A percentile compares a stretch with the other conserved stretches of the same genome.
These are phyloP conservation scores for Kazachstania martiniae DNA, from an alignment of 805 yeast genomes.

Conservation along the genomic window DNA sequence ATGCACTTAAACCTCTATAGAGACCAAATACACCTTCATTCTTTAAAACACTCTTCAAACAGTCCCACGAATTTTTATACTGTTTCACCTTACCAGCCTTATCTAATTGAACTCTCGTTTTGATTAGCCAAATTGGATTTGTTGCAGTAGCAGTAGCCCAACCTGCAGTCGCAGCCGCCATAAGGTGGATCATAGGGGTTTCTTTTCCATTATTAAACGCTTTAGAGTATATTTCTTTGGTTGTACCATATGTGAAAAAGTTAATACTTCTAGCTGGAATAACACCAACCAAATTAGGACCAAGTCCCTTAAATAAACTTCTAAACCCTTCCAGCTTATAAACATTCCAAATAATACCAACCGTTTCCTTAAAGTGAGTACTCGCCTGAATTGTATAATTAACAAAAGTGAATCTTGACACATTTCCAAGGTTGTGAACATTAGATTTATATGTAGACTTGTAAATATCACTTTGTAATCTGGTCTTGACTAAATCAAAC, in stretches of 20 bases:
- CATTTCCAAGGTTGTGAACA: slow-evolving; percentile 4
- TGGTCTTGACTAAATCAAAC: slow-evolving; percentile 88
- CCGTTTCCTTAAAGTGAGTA: slow-evolving; percentile 76
- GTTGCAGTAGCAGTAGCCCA: slow-evolving; percentile 91
- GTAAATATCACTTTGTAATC: slow-evolving; percentile 85
- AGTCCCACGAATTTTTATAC: slow-evolving; percentile 80
- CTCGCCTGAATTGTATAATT: slow-evolving; percentile 37
- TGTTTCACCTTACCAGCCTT: slow-evolving; percentile 49
- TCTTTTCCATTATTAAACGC: slow-evolving; percentile 66
- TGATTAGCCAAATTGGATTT: slow-evolving; percentile 94
- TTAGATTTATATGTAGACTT: slow-evolving; percentile 38
- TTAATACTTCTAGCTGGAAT: slow-evolving; percentile 96
- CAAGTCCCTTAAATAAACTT: slow-evolving; percentile 87
- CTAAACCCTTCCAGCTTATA: slow-evolving; percentile 69
- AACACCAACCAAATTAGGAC: slow-evolving; percentile 94
- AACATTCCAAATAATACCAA: slow-evolving; percentile 56
- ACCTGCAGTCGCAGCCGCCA: slow-evolving; percentile 87
- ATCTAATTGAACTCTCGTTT: slow-evolving; percentile 89
- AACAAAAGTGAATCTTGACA: slow-evolving; percentile 4
- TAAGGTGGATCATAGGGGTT: slow-evolving; percentile 72
- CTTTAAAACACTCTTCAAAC: slow-evolving; percentile 54
- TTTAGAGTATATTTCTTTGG: slow-evolving; percentile 63
- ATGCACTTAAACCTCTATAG: slow-evolving; percentile 87
- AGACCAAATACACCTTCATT: slow-evolving; percentile 74
- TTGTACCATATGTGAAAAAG: slow-evolving; percentile 92